Conservation (phyloP, 2,329 filamentous ascomycete species). For the Aspergillus awamori region DNA sequence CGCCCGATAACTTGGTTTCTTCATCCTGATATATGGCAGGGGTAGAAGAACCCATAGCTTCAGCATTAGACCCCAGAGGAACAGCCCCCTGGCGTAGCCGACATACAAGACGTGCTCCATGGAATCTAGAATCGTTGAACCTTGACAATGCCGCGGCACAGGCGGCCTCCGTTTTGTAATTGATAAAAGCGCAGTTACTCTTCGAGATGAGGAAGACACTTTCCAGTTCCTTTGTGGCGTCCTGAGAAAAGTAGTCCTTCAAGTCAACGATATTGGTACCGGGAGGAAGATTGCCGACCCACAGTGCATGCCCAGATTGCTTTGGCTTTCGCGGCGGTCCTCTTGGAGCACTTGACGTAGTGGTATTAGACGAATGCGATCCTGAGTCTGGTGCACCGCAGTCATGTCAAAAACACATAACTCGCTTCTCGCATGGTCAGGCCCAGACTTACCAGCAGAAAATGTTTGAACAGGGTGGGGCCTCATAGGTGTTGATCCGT, state of each 20-base stretch:
- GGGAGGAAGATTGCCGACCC: conserved; percentile 92
- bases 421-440: not conserved
- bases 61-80: conserved; percentile 34
- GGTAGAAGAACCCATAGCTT: conserved; percentile 47
- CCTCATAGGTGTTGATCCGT: conserved; percentile 39
- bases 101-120: conserved; percentile 83
- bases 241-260: conserved; percentile 87
- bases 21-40: conserved; percentile 51
- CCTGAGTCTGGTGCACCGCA: conserved; percentile 18
- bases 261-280: conserved; percentile 78
- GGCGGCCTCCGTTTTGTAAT: conserved; percentile 79
- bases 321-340: conserved; percentile 69
- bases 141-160: conserved; percentile 77
- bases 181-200: conserved; percentile 96
- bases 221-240: conserved; percentile 74
- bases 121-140: conserved; percentile 88
- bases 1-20: conserved; percentile 11
- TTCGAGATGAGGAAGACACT: conserved; percentile 94
- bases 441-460: conserved; percentile 24
- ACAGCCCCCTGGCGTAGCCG: conserved; percentile 67
- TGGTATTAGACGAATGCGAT: conserved; percentile 12
- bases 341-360: conserved; percentile 47
- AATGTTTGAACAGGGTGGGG: conserved; percentile 17
- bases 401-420: not conserved
- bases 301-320: conserved; percentile 82